Evolutionary conservation across 1,284 basidiomycete genomes (phyloP), one percentile per base, ranked within the genome.

Genomic region (Rhodotorula sp.): DNA sequence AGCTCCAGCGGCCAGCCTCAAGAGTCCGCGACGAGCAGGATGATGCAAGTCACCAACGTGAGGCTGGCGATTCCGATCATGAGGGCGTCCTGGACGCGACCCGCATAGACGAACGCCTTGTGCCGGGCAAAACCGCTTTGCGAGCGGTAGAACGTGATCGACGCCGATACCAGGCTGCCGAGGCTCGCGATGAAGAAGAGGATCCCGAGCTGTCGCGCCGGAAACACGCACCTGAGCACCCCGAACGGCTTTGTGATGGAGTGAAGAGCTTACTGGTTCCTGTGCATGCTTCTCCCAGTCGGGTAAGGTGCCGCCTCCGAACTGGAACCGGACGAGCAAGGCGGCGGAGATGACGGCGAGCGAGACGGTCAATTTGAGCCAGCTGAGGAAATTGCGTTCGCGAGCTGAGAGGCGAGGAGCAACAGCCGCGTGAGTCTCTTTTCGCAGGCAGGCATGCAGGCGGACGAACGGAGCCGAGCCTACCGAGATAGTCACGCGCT

Each of bases 381-480:
- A 72, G 28, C 49, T 57, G 48, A 76, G 68, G 48, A 70, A 76
- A 48, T 74, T 76, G 31, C 74, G 72, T 48, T 76, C 74, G 26
- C 72, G 67, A 23, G 72, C 72, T 68, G 62, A 21, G 34, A 34
- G 34, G 34, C 34, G 34, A 34, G 34, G 34, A 34, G 34, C 34
- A 34, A 34, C 34, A 34, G 1, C 1, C 4, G 23, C 19, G 55
- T 47, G 3, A 52, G 49, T 45, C 12, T 52, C 5, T 23, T 7
- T 3, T 23, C 31, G 14, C n/a, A 31, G 18, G 16, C n/a, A 26
- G 18, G 8, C 14, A 45, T 2, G 28, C 28, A 28, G 19, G 31
- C 34, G 4, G 47, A 26, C 50, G 48, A 23, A n/a, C 16, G 26
- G 21, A 19, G 16, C 3, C 6, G 16, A n/a, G 21, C 15, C 31